phyloP scores from a whole-genome alignment of 192 early-diverging fungal genomes.

The Coemansia sp. region DNA sequence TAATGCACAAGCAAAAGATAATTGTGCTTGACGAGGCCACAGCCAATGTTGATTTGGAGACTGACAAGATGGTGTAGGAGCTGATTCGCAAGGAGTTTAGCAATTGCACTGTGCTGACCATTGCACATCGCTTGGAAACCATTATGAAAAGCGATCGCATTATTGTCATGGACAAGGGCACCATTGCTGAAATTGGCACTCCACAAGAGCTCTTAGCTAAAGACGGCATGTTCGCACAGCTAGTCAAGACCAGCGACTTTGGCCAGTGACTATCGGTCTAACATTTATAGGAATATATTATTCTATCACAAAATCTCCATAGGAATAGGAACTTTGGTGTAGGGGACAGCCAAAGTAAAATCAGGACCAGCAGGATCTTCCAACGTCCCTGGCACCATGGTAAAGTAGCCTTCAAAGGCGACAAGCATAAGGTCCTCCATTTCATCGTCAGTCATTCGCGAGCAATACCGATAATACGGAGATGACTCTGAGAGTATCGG shows the following conservation, averaged over 20 bases:
- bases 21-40: constrained; percentile 8
- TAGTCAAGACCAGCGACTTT: constrained; percentile 9
- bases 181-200: constrained; percentile 58
- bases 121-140: constrained; percentile 73
- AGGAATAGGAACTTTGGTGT: constrained; percentile 36
- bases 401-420: constrained; percentile 36
- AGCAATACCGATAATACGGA: constrained; percentile 39
- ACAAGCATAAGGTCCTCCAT: constrained; percentile 16
- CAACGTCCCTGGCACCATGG: constrained; percentile 45
- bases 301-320: constrained; percentile 18
- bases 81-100: constrained; percentile 55
- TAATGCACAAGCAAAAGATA: constrained; percentile 54
- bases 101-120: constrained; percentile 52
- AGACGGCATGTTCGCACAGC: constrained; percentile 9
- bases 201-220: constrained; percentile 57
- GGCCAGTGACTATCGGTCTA: neutral
- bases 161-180: constrained; percentile 66
- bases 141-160: constrained; percentile 65
- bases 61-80: constrained; percentile 18
- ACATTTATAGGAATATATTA: neutral
- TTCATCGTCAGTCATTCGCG: constrained; percentile 35
- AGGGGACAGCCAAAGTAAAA: constrained; percentile 28
- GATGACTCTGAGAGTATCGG: constrained; percentile 18
- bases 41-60: constrained; percentile 53
- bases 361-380: constrained; percentile 25